Percentiles rank a stretch among this genome's conserved stretches.
These are phyloP conservation scores for Pythium chondricola DNA, from an alignment of 352 stramenopile species.

Conservation along the genomic window DNA sequence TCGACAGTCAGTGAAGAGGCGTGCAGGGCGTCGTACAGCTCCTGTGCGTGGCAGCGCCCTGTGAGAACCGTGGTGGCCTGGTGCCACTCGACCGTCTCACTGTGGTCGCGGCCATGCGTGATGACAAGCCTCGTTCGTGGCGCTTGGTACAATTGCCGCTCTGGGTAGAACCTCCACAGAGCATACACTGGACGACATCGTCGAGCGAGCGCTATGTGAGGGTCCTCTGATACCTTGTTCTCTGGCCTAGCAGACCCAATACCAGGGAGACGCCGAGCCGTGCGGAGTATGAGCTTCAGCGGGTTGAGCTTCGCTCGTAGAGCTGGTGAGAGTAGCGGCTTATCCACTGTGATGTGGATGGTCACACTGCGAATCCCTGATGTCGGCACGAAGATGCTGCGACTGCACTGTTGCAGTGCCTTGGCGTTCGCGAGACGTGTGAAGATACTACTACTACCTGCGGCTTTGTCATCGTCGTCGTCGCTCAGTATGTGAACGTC, in stretches of 20 bases:
- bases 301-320: conserved; percentile 55
- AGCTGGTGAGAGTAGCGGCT: conserved; percentile 31
- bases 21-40: conserved; percentile 49
- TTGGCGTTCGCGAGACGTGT: neutral
- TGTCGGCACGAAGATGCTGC: conserved; percentile 23
- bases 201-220: conserved; percentile 31
- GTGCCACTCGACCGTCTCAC: conserved; percentile 28
- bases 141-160: conserved; percentile 15
- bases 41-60: conserved; percentile 25
- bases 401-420: neutral
- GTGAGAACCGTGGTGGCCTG: conserved; percentile 53
- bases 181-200: conserved; percentile 58
- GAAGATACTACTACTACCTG: neutral
- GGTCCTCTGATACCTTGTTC: too few species aligned
- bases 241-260: too few species aligned
- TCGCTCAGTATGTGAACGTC: neutral
- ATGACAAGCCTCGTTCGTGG: conserved; percentile 10
- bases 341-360: conserved; percentile 43
- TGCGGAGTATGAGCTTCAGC: conserved; percentile 48
- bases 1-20: conserved; percentile 35
- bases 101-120: conserved; percentile 1
- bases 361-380: conserved; percentile 40
- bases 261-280: conserved; percentile 42
- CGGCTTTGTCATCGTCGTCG: neutral
- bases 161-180: conserved; percentile 43